Evolutionary conservation across 768 basidiomycete genomes (phyloP), one percentile per base, ranked within the genome.

Genomic region (Naematelia aurantialba): DNA sequence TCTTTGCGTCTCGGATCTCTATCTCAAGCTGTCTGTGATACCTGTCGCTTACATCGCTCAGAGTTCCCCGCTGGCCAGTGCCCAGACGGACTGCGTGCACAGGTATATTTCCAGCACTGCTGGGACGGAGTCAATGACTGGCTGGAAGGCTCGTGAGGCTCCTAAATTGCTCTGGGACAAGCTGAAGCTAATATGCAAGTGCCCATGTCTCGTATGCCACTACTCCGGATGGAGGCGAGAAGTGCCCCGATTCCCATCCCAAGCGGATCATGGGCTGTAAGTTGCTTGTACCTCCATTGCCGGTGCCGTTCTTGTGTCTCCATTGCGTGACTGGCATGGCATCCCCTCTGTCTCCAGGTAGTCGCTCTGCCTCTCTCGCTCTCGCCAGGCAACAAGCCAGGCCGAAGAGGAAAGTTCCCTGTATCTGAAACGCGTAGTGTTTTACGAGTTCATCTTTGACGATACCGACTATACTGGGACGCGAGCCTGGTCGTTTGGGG

Each of bases 221-320:
- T 24, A 45, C 62, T 39, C 55, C 55, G 13, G 67, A 68, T 29
- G 58, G 60, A 1, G 64, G 64, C 31, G 66, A 61, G 3, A 52
- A 47, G 1, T 71, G 69, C 61, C 69, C 69, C 5, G 29, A 59
- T 24, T 65, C 63, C 17, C 69, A 70, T 55, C 69, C 69, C 4
- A 45, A 65, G 12, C 44, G 63, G 2, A 45, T 67, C 34, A 55
- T 60, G 26, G 56, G 48, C 3, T 30, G 64, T 66, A 30, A 62
- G 64, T 66, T 27, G 22, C n/a, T n/a, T n/a, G n/a, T n/a, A n/a
- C n/a, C n/a, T n/a, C n/a, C n/a, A n/a, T n/a, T n/a, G n/a, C n/a
- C n/a, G n/a, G n/a, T n/a, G n/a, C n/a, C n/a, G n/a, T n/a, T n/a
- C n/a, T n/a, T n/a, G n/a, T n/a, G n/a, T n/a, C n/a, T n/a, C n/a